Base-by-base conservation (phyloP, 805 yeast genomes). In the Candida caryicola region DNA sequence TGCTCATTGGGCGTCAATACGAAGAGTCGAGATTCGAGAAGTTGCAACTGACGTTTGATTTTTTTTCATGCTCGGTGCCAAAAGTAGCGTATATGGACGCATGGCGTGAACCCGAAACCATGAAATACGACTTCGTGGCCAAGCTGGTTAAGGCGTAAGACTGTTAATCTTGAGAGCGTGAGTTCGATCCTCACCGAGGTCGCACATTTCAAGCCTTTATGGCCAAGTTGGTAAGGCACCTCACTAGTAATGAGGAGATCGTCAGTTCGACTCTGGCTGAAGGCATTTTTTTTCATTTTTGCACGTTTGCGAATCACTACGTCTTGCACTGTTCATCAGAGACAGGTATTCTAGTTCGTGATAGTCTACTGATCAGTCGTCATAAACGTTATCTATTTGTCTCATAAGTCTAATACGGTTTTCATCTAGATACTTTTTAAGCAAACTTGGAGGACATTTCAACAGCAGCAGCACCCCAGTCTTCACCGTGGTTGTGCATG, bases 381-480 rank as follows among this genome's bases (percentile, higher is more conserved):
- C n/a, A n/a, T n/a, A n/a, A n/a, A n/a, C n/a, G n/a, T n/a, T n/a
- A n/a, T n/a, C n/a, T n/a, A n/a, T n/a, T n/a, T n/a, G n/a, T n/a
- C n/a, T n/a, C n/a, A n/a, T n/a, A n/a, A n/a, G n/a, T n/a, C n/a
- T n/a, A n/a, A n/a, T n/a, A n/a, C n/a, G n/a, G n/a, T 10, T 13
- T 10, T 19, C 13, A 28, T 29, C 31, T 31, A 10, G 13, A 28
- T 17, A 21, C 10, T 7, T 29, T 13, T 23, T 44, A 53, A 17
- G 48, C 48, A 40, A 66, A 67, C 47, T 69, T 69, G 29, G 60
- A 41, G 8, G 66, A 51, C 98, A 93, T 91, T 69, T 91, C 99
- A 18, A 93, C 96, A 12, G 99, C 99, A 38, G 97, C 96, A 25
- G 95, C 90, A 50, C 95, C 99, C 99, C 99, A 91, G 62, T 93